A percentile compares a stretch with the other conserved stretches of the same genome.
phyloP scores from a whole-genome alignment of 306 rosid genomes.

The Hippophae gyantsensis region DNA sequence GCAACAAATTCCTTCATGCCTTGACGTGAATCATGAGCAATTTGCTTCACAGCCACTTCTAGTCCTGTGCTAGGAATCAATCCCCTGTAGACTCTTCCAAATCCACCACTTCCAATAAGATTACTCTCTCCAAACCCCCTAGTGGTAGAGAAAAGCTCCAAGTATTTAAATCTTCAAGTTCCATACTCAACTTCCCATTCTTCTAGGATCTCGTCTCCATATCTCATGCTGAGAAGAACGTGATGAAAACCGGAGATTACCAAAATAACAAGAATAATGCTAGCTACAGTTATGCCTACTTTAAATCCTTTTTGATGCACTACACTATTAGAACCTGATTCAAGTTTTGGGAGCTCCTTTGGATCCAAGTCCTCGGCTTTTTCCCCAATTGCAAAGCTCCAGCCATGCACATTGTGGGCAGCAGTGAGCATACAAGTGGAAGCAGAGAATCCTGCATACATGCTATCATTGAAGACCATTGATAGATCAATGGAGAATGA shows the following conservation, averaged over 20 bases:
- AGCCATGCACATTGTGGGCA: slow-evolving; percentile 19
- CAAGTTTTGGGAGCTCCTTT: slow-evolving; percentile 16
- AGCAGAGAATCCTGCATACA: slow-evolving; percentile 30
- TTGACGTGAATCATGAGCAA: slow-evolving; percentile 22
- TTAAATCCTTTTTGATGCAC: slow-evolving; percentile 10
- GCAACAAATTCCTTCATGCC: slow-evolving; percentile 36
- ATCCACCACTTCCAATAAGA: slow-evolving; percentile 28
- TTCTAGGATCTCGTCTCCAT: slow-evolving; percentile 18
- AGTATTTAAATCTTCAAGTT: slow-evolving; percentile 21
- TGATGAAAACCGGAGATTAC: slow-evolving; percentile 4
- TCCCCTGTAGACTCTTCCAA: slow-evolving; percentile 31
- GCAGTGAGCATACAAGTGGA: slow-evolving; percentile 24
- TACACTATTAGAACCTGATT: neutral
- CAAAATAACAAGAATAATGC: slow-evolving; percentile 10
- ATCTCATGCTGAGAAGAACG: slow-evolving; percentile 13
- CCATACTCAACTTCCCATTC: slow-evolving; percentile 34
- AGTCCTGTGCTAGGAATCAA: slow-evolving; percentile 20
- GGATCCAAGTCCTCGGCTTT: slow-evolving; percentile 16
- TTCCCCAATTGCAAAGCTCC: slow-evolving; percentile 29
- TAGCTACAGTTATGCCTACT: slow-evolving; percentile 24
- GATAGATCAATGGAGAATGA: slow-evolving; percentile 21
- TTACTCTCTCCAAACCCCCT: slow-evolving; percentile 22
- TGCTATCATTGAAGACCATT: slow-evolving; percentile 12
- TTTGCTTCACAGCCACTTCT: slow-evolving; percentile 26
- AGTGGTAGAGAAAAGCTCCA: slow-evolving; percentile 26